Evolutionary conservation across 805 yeast genomes (phyloP).

Genomic region (Isabelozyma gotoi): DNA sequence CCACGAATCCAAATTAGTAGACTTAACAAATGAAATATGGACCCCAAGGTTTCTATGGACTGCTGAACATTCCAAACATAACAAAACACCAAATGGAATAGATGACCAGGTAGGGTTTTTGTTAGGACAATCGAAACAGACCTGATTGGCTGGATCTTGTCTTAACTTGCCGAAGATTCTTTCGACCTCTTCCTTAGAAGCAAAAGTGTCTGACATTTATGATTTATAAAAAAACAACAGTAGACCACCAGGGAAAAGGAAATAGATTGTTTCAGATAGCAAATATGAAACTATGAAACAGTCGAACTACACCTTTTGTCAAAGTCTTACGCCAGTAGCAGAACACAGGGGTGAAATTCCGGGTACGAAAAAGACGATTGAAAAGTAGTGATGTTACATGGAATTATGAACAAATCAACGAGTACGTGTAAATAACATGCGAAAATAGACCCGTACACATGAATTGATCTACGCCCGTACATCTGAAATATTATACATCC

Average conservation of each 20-base stretch:
- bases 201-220: slow-evolving; percentile 48
- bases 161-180: slow-evolving; percentile 63
- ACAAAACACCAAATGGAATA: slow-evolving; percentile 88
- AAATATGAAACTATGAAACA: too few relatives aligned
- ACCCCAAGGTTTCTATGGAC: slow-evolving; percentile 95
- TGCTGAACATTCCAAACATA: slow-evolving; percentile 94
- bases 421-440: not conserved
- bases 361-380: not conserved
- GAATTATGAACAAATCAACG: not conserved
- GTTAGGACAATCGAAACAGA: slow-evolving; percentile 91
- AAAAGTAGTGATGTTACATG: too few relatives aligned
- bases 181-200: slow-evolving; percentile 67
- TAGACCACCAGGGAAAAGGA: not conserved
- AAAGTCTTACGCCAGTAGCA: too few relatives aligned
- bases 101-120: slow-evolving; percentile 99
- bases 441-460: too few relatives aligned
- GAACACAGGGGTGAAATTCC: too few relatives aligned
- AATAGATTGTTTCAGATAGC: slow-evolving; percentile 2
- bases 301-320: too few relatives aligned
- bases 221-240: not conserved
- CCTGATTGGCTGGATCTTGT: slow-evolving; percentile 70
- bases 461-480: too few relatives aligned
- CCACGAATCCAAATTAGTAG: slow-evolving; percentile 93
- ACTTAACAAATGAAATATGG: slow-evolving; percentile 92
- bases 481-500: not conserved